Conservation (phyloP, 1,139 yeast species). For the Cylindricascospora bacillispora region DNA sequence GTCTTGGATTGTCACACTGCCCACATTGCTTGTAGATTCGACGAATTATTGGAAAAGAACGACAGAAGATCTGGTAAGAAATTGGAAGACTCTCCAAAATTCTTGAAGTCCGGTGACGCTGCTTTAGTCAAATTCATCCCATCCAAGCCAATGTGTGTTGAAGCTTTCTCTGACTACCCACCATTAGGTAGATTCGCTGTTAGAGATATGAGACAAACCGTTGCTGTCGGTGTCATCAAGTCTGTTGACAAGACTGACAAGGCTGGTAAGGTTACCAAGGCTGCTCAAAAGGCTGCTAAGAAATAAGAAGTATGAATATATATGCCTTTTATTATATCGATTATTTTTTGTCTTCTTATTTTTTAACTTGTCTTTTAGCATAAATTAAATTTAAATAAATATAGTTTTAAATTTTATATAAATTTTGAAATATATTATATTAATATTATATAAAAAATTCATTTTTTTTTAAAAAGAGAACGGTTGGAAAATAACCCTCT, state of each 20-base stretch:
- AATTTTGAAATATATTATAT: no score
- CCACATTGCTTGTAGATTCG: constrained; percentile 89
- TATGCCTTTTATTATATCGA: no score
- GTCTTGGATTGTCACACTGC: constrained; percentile 74
- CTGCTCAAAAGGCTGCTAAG: constrained; percentile 80
- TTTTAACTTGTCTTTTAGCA: no score
- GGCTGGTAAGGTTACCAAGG: constrained; percentile 99
- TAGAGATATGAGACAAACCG: constrained; percentile 99
- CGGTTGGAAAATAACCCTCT: no score
- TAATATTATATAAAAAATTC: no score
- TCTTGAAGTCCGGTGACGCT: constrained; percentile 88
- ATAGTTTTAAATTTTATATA: no score
- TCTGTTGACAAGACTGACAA: constrained; percentile 87
- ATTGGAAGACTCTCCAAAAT: constrained; percentile 72
- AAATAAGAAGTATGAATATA: no score
- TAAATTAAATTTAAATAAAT: no score
- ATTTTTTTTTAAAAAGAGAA: no score
- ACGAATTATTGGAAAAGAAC: constrained; percentile 72
- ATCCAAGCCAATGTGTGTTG: constrained; percentile 96
- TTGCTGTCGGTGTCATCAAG: constrained; percentile 99
- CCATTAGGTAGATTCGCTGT: constrained; percentile 99
- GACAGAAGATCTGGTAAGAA: constrained; percentile 92
- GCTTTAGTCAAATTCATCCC: constrained; percentile 86
- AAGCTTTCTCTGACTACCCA: constrained; percentile 94
- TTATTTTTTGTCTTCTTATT: no score